Evolutionary conservation across 2,329 filamentous ascomycete species (phyloP), one percentile per base, ranked within the genome.

Genomic region (Beauveria sp.): DNA sequence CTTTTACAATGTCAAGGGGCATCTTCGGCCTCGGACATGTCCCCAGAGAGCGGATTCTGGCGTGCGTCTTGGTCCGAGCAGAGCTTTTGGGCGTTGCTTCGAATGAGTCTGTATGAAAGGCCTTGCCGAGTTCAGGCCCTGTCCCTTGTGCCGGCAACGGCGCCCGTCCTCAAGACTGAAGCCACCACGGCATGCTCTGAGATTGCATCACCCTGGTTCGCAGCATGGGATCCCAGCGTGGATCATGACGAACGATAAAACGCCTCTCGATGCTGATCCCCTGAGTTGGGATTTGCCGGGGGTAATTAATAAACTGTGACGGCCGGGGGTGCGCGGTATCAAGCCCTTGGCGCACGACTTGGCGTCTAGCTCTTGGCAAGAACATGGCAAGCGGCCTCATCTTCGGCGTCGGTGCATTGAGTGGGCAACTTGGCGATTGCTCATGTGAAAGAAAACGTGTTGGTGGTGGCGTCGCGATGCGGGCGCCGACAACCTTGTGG

Each of bases 361-460:
- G 30, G 30, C 30, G 30, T 9, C 65, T 0, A 68, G 63, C 0
- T 78, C 70, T 63, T 83, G 80, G 5, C 70, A 70, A 84, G 84
- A 67, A 84, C 84, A 3, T 71, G 67, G 3, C 77, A 65, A 38
- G 72, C 73, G 9, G 71, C 73, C 5, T 65, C 57, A 28, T 74
- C 71, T 0, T 72, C 74, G 1, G 66, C 62, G 5, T 70, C 62
- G 3, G 68, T 71, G 14, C 58, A 28, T 69, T 66, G 1, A 71
- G 46, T 38, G 0, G 74, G 62, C 26, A 82, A 16, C 76, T 3
- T 79, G 77, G 62, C 83, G 80, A 61, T 81, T 79, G 63, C 72
- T 73, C 62, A 83, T 73, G 70, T 84, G 84, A 70, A 84, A 84
- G 71, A 84, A 84, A 3, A 81, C 81, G 73, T 81, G 43, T 75